Evolutionary conservation across 768 basidiomycete species (phyloP).

Genomic region (Mycena kentingensis): DNA sequence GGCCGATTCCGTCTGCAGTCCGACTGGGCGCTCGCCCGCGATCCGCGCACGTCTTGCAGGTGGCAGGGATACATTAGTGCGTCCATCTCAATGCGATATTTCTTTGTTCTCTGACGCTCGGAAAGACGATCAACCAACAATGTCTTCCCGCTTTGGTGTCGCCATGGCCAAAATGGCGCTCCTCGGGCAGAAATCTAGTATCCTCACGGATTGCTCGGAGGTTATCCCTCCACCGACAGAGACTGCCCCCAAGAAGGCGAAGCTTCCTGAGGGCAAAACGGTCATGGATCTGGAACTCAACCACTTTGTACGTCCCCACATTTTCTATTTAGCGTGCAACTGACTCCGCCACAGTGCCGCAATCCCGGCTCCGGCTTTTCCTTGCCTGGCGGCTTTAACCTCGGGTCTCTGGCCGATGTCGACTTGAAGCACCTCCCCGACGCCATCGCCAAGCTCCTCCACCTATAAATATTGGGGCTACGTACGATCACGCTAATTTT

Average conservation of each 20-base stretch:
- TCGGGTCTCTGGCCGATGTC: too few relatives aligned
- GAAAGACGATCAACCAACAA: conserved; percentile 16
- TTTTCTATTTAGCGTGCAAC: too few relatives aligned
- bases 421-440: too few relatives aligned
- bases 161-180: conserved; percentile 34
- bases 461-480: too few relatives aligned
- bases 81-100: background rate
- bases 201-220: conserved; percentile 34
- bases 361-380: too few relatives aligned
- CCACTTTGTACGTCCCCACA: too few relatives aligned
- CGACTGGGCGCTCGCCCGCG: conserved; percentile 25
- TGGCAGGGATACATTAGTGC: conserved; percentile 33
- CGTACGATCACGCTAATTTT: too few relatives aligned
- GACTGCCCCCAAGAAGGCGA: background rate
- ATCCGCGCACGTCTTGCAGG: conserved; percentile 33
- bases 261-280: background rate
- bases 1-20: conserved; percentile 38
- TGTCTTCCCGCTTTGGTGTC: conserved; percentile 20
- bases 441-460: too few relatives aligned
- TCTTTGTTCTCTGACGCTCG: background rate
- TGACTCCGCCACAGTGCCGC: too few relatives aligned
- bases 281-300: background rate
- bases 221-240: conserved; percentile 22
- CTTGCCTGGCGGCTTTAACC: too few relatives aligned
- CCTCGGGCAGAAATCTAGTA: conserved; percentile 25